Conservation (phyloP, 768 basidiomycete genomes). For the Mycena maculata region DNA sequence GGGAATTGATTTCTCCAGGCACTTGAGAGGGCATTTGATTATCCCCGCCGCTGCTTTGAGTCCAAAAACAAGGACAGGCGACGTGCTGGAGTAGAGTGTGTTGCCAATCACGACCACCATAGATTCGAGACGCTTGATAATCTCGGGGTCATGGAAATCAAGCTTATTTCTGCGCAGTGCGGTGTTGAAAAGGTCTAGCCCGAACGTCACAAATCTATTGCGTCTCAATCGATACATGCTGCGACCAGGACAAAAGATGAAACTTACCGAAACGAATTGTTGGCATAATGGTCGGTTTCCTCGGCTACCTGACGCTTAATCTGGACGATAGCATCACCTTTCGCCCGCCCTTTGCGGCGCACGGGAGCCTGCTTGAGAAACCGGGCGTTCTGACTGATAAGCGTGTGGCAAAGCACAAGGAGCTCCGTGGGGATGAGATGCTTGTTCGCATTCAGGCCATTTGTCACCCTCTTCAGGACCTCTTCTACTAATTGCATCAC, state of each 20-base stretch:
- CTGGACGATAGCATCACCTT: constrained; percentile 78
- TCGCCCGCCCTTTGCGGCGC: constrained; percentile 51
- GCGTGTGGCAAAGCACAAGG: constrained; percentile 85
- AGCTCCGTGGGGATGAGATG: constrained; percentile 76
- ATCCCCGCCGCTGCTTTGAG: constrained; percentile 86
- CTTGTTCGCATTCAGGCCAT: constrained; percentile 86
- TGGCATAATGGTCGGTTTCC: constrained; percentile 77
- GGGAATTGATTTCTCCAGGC: constrained; percentile 79
- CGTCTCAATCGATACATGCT: constrained; percentile 6
- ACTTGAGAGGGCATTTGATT: constrained; percentile 84
- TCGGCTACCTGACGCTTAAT: constrained; percentile 71
- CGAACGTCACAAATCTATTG: constrained; percentile 87
- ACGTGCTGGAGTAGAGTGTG: constrained; percentile 86
- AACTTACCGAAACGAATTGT: constrained; percentile 87
- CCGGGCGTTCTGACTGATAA: constrained; percentile 90
- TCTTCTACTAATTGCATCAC: constrained; percentile 90
- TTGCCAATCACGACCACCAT: constrained; percentile 92
- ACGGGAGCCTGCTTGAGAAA: constrained; percentile 77
- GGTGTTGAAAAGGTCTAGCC: constrained; percentile 90
- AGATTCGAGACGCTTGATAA: constrained; percentile 86
- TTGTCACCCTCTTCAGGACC: constrained; percentile 82
- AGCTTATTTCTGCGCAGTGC: constrained; percentile 89
- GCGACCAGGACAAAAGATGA: not conserved
- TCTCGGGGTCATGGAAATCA: constrained; percentile 79
- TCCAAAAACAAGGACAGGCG: constrained; percentile 78